Evolutionary conservation across 169 alveolate genomes (phyloP).

Genomic region (Eimeria necatrix): DNA sequence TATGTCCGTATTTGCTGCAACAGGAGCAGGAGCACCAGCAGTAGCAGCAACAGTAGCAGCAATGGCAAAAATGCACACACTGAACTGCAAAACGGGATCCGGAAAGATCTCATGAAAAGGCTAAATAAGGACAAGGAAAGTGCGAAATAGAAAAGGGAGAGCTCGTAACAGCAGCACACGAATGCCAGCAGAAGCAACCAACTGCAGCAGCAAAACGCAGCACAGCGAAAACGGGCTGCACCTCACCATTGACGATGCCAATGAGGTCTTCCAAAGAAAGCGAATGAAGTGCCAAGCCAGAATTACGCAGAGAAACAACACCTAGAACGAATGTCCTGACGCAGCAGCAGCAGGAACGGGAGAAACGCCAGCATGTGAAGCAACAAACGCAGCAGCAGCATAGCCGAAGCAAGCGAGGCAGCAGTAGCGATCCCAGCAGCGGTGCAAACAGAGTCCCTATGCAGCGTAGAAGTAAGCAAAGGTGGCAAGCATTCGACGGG

Average conservation of each 20-base stretch:
- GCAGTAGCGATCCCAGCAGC: not conserved
- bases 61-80: not conserved
- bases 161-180: not conserved
- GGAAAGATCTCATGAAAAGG: not conserved
- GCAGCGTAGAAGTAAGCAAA: not conserved
- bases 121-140: not conserved
- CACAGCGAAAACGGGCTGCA: not conserved
- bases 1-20: constrained; percentile 62
- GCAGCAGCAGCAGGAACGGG: not conserved
- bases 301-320: constrained; percentile 59
- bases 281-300: constrained; percentile 40
- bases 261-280: constrained; percentile 67
- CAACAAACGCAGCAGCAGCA: not conserved
- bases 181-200: not conserved
- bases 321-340: constrained; percentile 62
- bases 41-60: constrained; percentile 26
- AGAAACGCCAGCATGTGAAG: not conserved
- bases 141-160: not conserved
- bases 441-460: not conserved
- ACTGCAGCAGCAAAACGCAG: not conserved
- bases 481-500: not conserved
- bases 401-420: not conserved
- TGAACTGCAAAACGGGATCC: not conserved
- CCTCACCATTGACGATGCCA: constrained; percentile 59
- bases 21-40: constrained; percentile 39